Evolutionary conservation across 108 stramenopile species (phyloP).

Genomic region (Nannochloropsis granulata): DNA sequence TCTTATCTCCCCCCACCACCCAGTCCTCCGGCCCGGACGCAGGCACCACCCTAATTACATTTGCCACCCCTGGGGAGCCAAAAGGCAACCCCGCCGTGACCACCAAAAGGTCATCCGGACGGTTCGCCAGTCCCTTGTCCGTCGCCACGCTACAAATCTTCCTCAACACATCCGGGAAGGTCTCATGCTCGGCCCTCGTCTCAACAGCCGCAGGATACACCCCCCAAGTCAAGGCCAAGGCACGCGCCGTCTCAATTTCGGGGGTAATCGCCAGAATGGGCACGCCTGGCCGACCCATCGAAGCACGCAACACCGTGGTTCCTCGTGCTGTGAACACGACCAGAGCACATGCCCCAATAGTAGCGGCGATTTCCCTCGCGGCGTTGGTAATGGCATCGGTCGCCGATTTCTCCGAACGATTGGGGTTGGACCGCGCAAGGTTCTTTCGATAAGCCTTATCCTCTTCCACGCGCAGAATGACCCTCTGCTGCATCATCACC

Average conservation of each 20-base stretch:
- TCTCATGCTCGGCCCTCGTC: constrained; percentile 19
- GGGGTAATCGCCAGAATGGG: constrained; percentile 87
- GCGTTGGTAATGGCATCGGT: constrained; percentile 79
- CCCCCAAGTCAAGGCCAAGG: constrained; percentile 76
- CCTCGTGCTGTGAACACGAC: constrained; percentile 74
- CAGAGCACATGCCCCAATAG: constrained; percentile 64
- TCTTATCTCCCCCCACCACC: neutral
- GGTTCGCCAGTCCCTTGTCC: constrained; percentile 62
- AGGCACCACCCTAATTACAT: constrained; percentile 70
- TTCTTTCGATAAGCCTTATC: constrained; percentile 50
- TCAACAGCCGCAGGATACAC: constrained; percentile 53
- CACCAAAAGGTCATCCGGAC: constrained; percentile 71
- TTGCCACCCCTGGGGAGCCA: constrained; percentile 73
- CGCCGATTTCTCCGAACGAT: constrained; percentile 43
- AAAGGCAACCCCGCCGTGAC: constrained; percentile 85
- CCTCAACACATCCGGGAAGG: constrained; percentile 54
- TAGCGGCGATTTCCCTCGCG: constrained; percentile 49
- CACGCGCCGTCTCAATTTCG: constrained; percentile 65
- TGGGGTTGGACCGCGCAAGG: neutral
- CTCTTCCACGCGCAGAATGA: constrained; percentile 74
- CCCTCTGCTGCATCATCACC: constrained; percentile 84
- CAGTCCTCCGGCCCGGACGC: constrained; percentile 61
- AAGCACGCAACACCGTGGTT: constrained; percentile 61
- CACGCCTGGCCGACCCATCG: constrained; percentile 63
- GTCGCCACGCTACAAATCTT: constrained; percentile 59